phyloP scores from a whole-genome alignment of 768 basidiomycete genomes.

The Pleurotus tuoliensis region DNA sequence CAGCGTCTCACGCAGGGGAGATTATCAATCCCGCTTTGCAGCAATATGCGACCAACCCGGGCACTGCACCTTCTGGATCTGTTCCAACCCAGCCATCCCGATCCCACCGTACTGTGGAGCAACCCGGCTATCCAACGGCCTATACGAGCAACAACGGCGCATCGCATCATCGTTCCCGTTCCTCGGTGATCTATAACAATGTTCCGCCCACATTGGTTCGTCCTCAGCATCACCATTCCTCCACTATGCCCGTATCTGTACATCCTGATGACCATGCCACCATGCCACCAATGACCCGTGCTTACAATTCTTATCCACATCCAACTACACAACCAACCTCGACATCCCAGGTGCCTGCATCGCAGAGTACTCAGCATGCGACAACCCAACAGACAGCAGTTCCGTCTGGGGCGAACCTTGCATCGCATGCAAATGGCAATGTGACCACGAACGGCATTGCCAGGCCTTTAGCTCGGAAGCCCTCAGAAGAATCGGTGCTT shows the following conservation, averaged over 20 bases:
- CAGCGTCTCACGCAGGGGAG: too few relatives aligned
- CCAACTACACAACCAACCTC: neutral
- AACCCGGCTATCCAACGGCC: neutral
- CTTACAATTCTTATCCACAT: neutral
- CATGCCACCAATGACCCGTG: neutral
- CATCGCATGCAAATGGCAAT: conserved; percentile 19
- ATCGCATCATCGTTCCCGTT: neutral
- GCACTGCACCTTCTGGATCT: too few relatives aligned
- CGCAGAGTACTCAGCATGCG: too few relatives aligned
- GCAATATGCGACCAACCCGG: too few relatives aligned
- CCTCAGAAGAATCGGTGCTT: conserved; percentile 50
- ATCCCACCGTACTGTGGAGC: too few relatives aligned
- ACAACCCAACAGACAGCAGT: too few relatives aligned
- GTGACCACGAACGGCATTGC: conserved; percentile 8
- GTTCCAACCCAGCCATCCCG: neutral
- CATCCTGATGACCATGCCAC: conserved; percentile 3
- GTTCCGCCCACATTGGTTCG: conserved; percentile 2
- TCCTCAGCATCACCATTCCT: conserved; percentile 29
- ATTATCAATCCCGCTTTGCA: too few relatives aligned
- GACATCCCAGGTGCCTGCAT: too few relatives aligned
- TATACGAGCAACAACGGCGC: neutral
- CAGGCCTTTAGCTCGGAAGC: conserved; percentile 25
- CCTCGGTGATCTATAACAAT: conserved; percentile 7
- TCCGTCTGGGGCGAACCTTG: neutral
- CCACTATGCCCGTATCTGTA: conserved; percentile 28